Percentiles rank a stretch among this genome's conserved stretches.
phyloP scores from a whole-genome alignment of 164 flowering plant species.

The Piper longum region DNA sequence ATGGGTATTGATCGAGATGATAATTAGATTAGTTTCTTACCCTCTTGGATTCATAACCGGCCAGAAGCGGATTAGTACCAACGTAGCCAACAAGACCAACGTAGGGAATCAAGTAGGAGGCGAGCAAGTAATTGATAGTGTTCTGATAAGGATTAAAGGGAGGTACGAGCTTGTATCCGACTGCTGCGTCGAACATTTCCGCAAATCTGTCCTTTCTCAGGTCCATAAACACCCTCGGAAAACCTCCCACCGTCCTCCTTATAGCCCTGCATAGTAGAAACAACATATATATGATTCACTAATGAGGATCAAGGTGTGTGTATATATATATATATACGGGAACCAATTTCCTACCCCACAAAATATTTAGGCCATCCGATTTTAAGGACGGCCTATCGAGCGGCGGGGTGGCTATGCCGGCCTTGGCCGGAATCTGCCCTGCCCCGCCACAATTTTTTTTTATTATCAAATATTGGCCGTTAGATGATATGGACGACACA shows the following conservation, averaged over 20 bases:
- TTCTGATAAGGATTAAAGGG: constrained; percentile 50
- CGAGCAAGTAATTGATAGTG: constrained; percentile 37
- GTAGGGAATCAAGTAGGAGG: constrained; percentile 46
- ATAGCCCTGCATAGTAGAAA: constrained; percentile 23
- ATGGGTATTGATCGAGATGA: no score
- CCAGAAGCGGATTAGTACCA: constrained; percentile 37
- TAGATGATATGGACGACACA: no score
- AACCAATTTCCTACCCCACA: no score
- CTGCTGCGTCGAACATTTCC: constrained; percentile 19
- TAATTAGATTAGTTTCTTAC: constrained; percentile 1
- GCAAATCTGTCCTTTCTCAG: constrained; percentile 28
- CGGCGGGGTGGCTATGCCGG: no score
- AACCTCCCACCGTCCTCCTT: constrained; percentile 22
- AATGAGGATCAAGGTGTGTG: background rate
- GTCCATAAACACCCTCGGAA: constrained; percentile 45
- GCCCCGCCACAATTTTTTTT: no score
- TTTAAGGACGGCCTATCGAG: no score
- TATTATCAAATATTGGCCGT: no score
- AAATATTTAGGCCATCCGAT: no score
- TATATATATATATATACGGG: no score
- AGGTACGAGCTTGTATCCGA: constrained; percentile 29
- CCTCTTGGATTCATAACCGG: constrained; percentile 8
- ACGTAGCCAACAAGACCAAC: constrained; percentile 58
- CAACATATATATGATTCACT: background rate
- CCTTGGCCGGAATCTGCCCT: no score